phyloP scores from a whole-genome alignment of 441 rosid genomes.

The Eutrema salsugineum region DNA sequence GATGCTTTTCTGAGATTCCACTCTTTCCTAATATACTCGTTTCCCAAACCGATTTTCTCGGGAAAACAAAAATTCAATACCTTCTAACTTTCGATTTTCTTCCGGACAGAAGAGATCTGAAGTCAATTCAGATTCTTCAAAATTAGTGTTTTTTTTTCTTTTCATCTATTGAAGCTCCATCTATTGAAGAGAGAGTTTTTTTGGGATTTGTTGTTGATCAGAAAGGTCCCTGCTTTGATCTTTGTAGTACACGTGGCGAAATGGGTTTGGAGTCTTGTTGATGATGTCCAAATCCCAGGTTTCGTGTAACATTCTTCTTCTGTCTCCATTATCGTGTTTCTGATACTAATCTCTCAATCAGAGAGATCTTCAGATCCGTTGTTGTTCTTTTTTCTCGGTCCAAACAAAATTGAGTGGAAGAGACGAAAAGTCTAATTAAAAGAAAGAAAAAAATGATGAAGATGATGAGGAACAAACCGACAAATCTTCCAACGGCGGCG shows the following conservation, averaged over 20 bases:
- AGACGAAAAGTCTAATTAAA: not conserved
- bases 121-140: slow-evolving; percentile 26
- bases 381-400: not conserved
- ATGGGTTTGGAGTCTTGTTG: slow-evolving; percentile 39
- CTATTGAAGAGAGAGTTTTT: slow-evolving; percentile 5
- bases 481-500: slow-evolving; percentile 37
- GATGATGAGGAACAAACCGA: slow-evolving; percentile 63
- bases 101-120: slow-evolving; percentile 23
- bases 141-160: not conserved
- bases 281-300: slow-evolving; percentile 40
- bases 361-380: slow-evolving; percentile 40
- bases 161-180: not conserved
- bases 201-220: slow-evolving; percentile 17
- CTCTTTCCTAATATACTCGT: slow-evolving; percentile 24
- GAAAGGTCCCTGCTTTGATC: slow-evolving; percentile 20
- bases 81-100: not conserved
- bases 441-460: slow-evolving; percentile 42
- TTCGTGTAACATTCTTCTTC: slow-evolving; percentile 23
- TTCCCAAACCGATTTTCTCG: slow-evolving; percentile 35
- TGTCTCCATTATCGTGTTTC: slow-evolving; percentile 41
- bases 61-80: slow-evolving; percentile 33
- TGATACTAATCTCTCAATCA: slow-evolving; percentile 32
- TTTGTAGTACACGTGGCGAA: slow-evolving; percentile 37
- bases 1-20: slow-evolving; percentile 26
- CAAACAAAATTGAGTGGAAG: not conserved